These are phyloP conservation scores for Melastoma candidum DNA, from an alignment of 441 rosid species.

Conservation along the genomic window DNA sequence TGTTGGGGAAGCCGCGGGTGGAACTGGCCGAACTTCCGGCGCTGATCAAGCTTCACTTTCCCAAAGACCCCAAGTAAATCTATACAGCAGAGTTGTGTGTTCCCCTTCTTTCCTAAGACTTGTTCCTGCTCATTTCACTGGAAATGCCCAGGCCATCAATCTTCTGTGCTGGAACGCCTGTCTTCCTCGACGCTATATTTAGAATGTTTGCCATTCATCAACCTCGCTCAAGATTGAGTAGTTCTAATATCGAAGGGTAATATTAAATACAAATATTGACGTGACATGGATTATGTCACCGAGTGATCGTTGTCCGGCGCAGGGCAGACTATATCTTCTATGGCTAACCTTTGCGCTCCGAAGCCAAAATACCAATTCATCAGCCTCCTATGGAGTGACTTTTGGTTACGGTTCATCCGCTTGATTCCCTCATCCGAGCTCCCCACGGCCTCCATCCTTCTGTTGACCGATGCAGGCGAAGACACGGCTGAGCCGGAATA, in stretches of 20 bases:
- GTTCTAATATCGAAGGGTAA: too few species aligned
- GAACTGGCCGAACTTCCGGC: constrained; percentile 78
- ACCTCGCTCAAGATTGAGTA: too few species aligned
- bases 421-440: constrained; percentile 14
- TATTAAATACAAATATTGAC: too few species aligned
- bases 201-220: too few species aligned
- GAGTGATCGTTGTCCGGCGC: constrained; percentile 9
- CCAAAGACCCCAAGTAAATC: constrained; percentile 47
- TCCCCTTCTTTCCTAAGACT: too few species aligned
- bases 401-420: constrained; percentile 21
- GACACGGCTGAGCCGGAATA: constrained; percentile 26
- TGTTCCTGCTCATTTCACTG: too few species aligned
- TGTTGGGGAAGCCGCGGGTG: constrained; percentile 66
- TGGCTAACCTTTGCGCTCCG: constrained; percentile 55
- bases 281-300: too few species aligned
- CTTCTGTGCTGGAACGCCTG: too few species aligned
- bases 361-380: constrained; percentile 66
- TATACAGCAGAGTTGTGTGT: too few species aligned
- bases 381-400: constrained; percentile 32
- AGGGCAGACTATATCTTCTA: constrained; percentile 27
- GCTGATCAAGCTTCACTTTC: constrained; percentile 72
- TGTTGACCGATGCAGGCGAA: constrained; percentile 31
- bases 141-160: too few species aligned
- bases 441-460: constrained; percentile 19
- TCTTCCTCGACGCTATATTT: too few species aligned